phyloP scores from a whole-genome alignment of 768 basidiomycete species.

The Baorangia bicolor region DNA sequence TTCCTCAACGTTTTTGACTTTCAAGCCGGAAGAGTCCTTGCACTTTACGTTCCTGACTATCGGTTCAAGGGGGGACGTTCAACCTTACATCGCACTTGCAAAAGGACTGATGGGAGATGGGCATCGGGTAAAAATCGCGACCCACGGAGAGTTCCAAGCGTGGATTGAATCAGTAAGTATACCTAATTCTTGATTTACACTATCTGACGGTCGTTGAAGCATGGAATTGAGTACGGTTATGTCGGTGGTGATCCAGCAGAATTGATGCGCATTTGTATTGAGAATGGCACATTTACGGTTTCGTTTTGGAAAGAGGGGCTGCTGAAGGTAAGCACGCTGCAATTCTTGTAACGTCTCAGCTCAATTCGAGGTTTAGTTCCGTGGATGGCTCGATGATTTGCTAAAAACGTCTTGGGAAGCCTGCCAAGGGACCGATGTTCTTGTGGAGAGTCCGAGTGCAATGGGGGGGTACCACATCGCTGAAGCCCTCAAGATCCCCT shows the following conservation, averaged over 20 bases:
- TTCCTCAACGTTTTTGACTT: conserved; percentile 95
- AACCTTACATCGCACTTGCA: conserved; percentile 95
- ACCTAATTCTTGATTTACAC: background rate
- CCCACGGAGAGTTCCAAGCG: conserved; percentile 90
- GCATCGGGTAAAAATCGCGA: conserved; percentile 87
- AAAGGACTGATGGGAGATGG: conserved; percentile 91
- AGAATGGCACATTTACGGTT: conserved; percentile 97
- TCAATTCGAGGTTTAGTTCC: conserved; percentile 57
- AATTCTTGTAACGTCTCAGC: conserved; percentile 1
- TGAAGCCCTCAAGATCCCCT: conserved; percentile 90
- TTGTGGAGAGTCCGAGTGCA: conserved; percentile 94
- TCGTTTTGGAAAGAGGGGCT: conserved; percentile 91
- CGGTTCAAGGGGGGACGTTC: conserved; percentile 95
- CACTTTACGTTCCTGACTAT: conserved; percentile 95
- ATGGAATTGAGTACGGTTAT: conserved; percentile 93
- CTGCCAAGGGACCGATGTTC: conserved; percentile 90
- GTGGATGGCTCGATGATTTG: conserved; percentile 96
- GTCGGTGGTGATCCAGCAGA: conserved; percentile 98
- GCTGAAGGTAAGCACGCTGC: conserved; percentile 58
- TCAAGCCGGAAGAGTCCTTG: conserved; percentile 83
- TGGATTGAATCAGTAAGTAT: conserved; percentile 90
- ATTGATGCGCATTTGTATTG: conserved; percentile 95
- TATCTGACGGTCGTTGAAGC: conserved; percentile 41
- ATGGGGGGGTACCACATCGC: conserved; percentile 98
- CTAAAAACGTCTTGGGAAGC: conserved; percentile 95